Conservation (phyloP, 2,329 filamentous ascomycete species). For the Talaromyces sp. region DNA sequence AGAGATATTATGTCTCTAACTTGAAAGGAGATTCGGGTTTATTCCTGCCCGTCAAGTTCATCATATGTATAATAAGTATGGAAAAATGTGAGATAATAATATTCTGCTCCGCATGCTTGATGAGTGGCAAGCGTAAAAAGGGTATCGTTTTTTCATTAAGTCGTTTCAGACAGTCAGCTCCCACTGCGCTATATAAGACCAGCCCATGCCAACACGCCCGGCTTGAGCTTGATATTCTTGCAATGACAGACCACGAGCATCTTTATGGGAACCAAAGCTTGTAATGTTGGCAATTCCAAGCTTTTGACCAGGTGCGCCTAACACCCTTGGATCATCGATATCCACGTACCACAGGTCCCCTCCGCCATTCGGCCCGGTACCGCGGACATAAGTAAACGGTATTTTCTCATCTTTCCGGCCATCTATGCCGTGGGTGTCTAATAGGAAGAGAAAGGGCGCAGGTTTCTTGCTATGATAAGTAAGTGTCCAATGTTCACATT, state of each 20-base stretch:
- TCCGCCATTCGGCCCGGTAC: conserved; percentile 53
- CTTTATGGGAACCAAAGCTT: conserved; percentile 47
- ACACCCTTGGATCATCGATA: conserved; percentile 57
- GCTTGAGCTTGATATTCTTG: conserved; percentile 48
- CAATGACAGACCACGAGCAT: conserved; percentile 52
- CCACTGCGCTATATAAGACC: conserved; percentile 54
- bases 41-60: background rate
- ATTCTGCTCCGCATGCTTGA: background rate
- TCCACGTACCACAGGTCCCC: conserved; percentile 81
- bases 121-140: background rate
- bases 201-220: conserved; percentile 48
- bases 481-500: conserved; percentile 81
- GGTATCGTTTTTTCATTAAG: conserved; percentile 9
- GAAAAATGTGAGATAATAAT: background rate
- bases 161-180: conserved; percentile 40
- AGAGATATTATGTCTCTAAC: conserved; percentile 3
- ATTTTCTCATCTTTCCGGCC: conserved; percentile 66
- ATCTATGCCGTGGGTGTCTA: conserved; percentile 64
- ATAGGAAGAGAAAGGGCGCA: conserved; percentile 64
- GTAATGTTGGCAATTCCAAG: conserved; percentile 63
- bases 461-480: conserved; percentile 61
- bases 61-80: background rate
- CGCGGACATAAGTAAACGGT: conserved; percentile 57
- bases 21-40: background rate
- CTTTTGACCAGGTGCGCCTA: conserved; percentile 68